Percentiles rank a stretch among this genome's conserved stretches.
Conservation (phyloP, 352 stramenopile genomes). For the Phytophthora sp. region DNA sequence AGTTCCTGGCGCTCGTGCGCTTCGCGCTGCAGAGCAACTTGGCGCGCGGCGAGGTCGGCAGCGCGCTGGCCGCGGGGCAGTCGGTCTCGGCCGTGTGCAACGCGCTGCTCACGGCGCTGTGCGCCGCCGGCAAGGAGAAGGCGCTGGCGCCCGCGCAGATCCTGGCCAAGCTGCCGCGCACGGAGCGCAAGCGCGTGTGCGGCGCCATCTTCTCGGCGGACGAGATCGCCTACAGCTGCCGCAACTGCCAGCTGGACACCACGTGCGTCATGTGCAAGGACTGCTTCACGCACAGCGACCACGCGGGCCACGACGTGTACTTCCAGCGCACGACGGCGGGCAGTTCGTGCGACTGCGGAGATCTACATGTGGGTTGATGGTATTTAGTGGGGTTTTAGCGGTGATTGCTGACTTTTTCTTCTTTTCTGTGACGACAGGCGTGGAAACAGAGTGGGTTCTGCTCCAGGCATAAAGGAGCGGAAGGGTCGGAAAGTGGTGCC, state of each 20-base stretch:
- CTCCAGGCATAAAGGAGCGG: conserved; percentile 70
- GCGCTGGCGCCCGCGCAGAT: conserved; percentile 52
- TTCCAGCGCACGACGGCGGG: conserved; percentile 88
- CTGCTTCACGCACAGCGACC: conserved; percentile 84
- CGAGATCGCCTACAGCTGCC: conserved; percentile 89
- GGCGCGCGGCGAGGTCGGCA: conserved; percentile 11
- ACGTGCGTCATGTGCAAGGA: conserved; percentile 89
- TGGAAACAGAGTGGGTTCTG: conserved; percentile 86
- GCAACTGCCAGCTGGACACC: conserved; percentile 86
- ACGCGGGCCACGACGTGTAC: conserved; percentile 85
- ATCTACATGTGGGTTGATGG: conserved; percentile 62
- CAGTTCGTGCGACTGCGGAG: conserved; percentile 87
- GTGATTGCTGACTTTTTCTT: background rate
- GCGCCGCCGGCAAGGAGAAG: conserved; percentile 59
- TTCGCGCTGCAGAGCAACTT: conserved; percentile 58
- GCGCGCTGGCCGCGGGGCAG: conserved; percentile 3
- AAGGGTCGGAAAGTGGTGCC: conserved; percentile 32
- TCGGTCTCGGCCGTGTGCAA: conserved; percentile 44
- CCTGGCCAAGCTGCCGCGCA: conserved; percentile 63
- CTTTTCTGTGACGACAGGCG: conserved; percentile 41
- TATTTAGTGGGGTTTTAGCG: background rate
- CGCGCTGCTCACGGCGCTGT: conserved; percentile 61
- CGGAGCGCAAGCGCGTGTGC: conserved; percentile 76
- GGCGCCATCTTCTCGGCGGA: conserved; percentile 86
- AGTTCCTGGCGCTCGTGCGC: conserved; percentile 54